Evolutionary conservation across 75 land plant genomes (phyloP).

Genomic region (Adiantum capillusveneris): DNA sequence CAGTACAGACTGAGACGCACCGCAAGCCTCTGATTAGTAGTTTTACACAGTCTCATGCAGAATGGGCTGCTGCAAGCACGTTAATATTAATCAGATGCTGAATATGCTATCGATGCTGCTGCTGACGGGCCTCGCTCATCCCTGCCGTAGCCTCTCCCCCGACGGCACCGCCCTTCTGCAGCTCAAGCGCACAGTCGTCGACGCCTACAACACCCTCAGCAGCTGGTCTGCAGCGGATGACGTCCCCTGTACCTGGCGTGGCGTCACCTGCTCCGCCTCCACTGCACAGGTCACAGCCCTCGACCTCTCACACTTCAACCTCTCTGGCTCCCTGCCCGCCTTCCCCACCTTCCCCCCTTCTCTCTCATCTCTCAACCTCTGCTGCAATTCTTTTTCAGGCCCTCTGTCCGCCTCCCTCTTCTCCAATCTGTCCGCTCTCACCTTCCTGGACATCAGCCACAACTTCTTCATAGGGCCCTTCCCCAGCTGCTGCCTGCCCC

Average conservation of each 20-base stretch:
- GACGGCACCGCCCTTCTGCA: not conserved
- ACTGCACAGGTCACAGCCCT: slow-evolving; percentile 14
- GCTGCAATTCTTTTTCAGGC: slow-evolving; percentile 49
- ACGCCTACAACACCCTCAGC: not conserved
- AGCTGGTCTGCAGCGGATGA: not conserved
- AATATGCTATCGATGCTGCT: not conserved
- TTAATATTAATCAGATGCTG: no score
- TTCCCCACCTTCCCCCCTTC: slow-evolving; percentile 22
- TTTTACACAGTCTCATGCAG: no score
- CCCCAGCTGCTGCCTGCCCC: slow-evolving; percentile 15
- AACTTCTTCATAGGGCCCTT: slow-evolving; percentile 60
- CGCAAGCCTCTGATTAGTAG: no score
- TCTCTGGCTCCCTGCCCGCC: slow-evolving; percentile 30
- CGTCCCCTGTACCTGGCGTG: slow-evolving; percentile 50
- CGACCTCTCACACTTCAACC: no score
- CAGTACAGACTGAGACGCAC: no score
- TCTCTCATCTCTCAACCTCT: slow-evolving; percentile 48
- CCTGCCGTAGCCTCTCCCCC: not conserved
- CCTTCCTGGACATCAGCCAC: slow-evolving; percentile 55
- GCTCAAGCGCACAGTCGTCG: not conserved
- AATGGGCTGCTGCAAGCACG: no score
- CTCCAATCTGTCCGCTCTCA: slow-evolving; percentile 33
- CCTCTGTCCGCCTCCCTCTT: slow-evolving; percentile 36
- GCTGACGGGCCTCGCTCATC: not conserved
- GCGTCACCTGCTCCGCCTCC: slow-evolving; percentile 36